phyloP scores from a whole-genome alignment of 352 stramenopile species.

The Thalassiosira hispida region DNA sequence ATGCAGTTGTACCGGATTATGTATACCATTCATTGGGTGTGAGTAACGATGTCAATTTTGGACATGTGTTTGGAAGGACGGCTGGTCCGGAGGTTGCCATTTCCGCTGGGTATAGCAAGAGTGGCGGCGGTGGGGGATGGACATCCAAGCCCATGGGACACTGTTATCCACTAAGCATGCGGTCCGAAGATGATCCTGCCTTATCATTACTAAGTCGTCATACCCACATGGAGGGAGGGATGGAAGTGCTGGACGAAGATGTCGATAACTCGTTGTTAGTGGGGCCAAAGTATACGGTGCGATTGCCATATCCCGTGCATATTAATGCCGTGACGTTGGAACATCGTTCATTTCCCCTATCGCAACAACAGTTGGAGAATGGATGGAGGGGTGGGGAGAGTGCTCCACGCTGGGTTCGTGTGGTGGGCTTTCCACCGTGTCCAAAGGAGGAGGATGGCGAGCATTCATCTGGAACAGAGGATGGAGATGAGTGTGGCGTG shows the following conservation, averaged over 20 bases:
- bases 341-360: slow-evolving; percentile 42
- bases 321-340: slow-evolving; percentile 54
- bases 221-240: background rate
- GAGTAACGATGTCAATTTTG: slow-evolving; percentile 20
- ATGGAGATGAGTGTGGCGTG: slow-evolving; percentile 28
- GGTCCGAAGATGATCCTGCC: slow-evolving; percentile 43
- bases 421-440: slow-evolving; percentile 72
- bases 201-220: slow-evolving; percentile 22
- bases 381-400: slow-evolving; percentile 35
- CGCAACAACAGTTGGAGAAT: background rate
- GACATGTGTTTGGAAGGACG: slow-evolving; percentile 23
- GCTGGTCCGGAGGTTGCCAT: slow-evolving; percentile 42
- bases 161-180: slow-evolving; percentile 54
- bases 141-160: slow-evolving; percentile 28
- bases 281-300: slow-evolving; percentile 52
- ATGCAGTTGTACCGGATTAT: slow-evolving; percentile 52
- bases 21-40: slow-evolving; percentile 42
- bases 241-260: background rate
- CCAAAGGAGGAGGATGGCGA: background rate
- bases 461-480: no score
- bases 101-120: slow-evolving; percentile 22
- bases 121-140: slow-evolving; percentile 1
- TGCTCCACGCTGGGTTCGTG: slow-evolving; percentile 60
- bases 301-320: slow-evolving; percentile 28
- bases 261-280: background rate